Base-by-base conservation (phyloP, 1,284 basidiomycete genomes). In the Ceratobasidium sp. region DNA sequence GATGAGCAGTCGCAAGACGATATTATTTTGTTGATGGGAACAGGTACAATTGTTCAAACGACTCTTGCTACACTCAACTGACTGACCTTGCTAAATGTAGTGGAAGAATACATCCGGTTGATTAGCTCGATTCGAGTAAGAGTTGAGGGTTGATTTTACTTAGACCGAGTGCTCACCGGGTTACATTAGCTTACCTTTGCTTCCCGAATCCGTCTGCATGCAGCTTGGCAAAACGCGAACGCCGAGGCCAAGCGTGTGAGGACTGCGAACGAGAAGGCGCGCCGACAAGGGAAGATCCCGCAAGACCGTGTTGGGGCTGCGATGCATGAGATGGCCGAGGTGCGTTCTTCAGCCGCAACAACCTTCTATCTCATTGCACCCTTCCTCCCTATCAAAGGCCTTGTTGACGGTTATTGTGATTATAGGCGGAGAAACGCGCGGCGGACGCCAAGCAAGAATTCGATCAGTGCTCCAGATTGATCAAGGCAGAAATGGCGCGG, bases 51-150 rank as follows among this genome's bases (percentile, higher is more conserved):
- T n/a, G n/a, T n/a, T n/a, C 30, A 32, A 41, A 50, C 35, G 14
- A 43, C 52, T n/a, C 50, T 28, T 71, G 49, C 67, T 28, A 73
- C n/a, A 70, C n/a, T 38, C 30, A 70, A 72, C n/a, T n/a, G n/a
- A n/a, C n/a, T n/a, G n/a, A n/a, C n/a, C n/a, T n/a, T n/a, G n/a
- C n/a, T 69, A 11, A 41, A 14, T 59, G 35, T 81, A 86, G 92
- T 89, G 54, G 95, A 98, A 79, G 96, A 98, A 82, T 98, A 98
- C 80, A 89, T 95, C 32, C 87, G 97, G 54, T 85, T 98, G 61
- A 95, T 98, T 74, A 91, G 89, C 74, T 95, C 92, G 73, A 95
- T 98, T 63, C 87, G 95, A 77, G 93, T 95, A 78, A 74, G 91
- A 83, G 57, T 59, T 16, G 14, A 26, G 43, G 59, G n/a, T 38